Conservation (phyloP, 257 asterid genomes). For the Prunella vulgaris region DNA sequence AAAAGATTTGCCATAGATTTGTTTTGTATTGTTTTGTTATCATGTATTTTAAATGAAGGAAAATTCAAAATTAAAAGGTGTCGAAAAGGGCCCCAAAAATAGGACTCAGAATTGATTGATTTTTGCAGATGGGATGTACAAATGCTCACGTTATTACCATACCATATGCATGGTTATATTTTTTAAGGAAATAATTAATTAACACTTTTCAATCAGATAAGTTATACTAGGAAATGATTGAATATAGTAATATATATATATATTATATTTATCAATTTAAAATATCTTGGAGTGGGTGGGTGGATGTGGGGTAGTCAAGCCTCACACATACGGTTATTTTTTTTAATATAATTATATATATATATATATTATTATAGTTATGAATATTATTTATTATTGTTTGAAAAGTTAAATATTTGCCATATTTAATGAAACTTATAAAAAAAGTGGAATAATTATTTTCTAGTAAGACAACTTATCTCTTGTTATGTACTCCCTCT, state of each 20-base stretch:
- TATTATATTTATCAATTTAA: background rate
- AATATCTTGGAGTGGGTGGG: background rate
- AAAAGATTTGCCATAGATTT: slow-evolving; percentile 25
- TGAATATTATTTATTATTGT: too few species aligned
- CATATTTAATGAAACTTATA: too few species aligned
- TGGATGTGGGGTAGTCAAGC: background rate
- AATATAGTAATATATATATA: background rate
- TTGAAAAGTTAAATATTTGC: too few species aligned
- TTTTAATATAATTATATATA: too few species aligned
- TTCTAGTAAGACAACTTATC: too few species aligned
- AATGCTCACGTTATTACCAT: slow-evolving; percentile 2
- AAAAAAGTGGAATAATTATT: too few species aligned
- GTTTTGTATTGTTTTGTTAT: slow-evolving; percentile 14
- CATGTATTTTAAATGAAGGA: background rate
- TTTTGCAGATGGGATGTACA: slow-evolving; percentile 9
- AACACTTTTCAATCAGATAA: background rate
- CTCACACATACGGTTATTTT: too few species aligned
- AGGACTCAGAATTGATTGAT: slow-evolving; percentile 22
- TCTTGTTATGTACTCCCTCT: too few species aligned
- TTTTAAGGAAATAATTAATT: background rate
- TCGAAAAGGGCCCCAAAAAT: slow-evolving; percentile 20
- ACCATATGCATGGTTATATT: slow-evolving; percentile 7
- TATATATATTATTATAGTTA: too few species aligned
- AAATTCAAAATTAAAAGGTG: background rate
- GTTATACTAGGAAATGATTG: slow-evolving; percentile 19